phyloP scores from a whole-genome alignment of 2,329 filamentous ascomycete species.

The Colletotrichum gigasporum region DNA sequence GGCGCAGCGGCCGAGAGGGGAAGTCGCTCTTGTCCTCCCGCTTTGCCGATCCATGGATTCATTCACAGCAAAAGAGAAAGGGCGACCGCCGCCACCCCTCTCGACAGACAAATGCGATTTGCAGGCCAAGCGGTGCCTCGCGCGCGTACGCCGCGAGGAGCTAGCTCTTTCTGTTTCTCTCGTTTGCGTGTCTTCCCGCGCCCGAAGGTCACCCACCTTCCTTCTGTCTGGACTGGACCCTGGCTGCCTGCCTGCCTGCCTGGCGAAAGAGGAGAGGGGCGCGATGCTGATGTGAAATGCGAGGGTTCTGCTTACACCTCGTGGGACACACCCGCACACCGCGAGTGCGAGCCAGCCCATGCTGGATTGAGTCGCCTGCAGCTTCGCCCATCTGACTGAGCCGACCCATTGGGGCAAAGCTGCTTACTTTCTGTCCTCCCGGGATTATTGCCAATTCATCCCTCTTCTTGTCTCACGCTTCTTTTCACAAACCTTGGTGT shows the following conservation, averaged over 20 bases:
- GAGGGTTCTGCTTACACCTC: neutral
- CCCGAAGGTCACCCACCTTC: too few species aligned
- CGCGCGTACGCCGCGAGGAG: too few species aligned
- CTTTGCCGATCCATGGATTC: neutral
- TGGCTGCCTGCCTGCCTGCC: too few species aligned
- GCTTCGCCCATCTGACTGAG: neutral
- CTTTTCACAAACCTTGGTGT: neutral
- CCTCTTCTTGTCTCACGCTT: neutral
- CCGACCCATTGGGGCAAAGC: too few species aligned
- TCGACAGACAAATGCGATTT: neutral
- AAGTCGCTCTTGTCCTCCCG: neutral
- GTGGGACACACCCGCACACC: neutral
- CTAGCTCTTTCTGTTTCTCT: neutral
- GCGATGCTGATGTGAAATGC: neutral
- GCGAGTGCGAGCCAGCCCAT: neutral
- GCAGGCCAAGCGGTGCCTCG: conserved; percentile 3
- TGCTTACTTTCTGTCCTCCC: too few species aligned
- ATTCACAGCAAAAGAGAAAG: too few species aligned
- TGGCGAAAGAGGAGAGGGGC: neutral
- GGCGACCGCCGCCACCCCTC: neutral
- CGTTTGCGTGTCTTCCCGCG: too few species aligned
- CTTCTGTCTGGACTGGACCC: too few species aligned
- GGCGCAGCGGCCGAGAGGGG: conserved; percentile 8
- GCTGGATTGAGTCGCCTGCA: conserved; percentile 9
- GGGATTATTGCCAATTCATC: too few species aligned